phyloP scores from a whole-genome alignment of 2,329 filamentous ascomycete species.

The Pseudogymnoascus sp. region DNA sequence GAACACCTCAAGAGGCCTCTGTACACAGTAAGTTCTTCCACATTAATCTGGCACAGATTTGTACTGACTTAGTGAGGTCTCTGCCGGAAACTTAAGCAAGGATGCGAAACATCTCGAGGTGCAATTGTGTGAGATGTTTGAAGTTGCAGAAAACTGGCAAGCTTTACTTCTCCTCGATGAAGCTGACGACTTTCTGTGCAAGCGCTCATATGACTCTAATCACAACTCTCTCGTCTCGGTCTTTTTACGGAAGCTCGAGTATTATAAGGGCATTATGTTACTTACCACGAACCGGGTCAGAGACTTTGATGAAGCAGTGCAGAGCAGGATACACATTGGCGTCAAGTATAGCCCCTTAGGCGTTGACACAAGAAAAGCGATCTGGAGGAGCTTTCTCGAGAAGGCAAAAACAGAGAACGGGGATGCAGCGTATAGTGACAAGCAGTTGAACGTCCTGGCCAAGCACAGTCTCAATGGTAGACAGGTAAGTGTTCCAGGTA shows the following conservation, averaged over 20 bases:
- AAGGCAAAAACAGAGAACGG: not conserved
- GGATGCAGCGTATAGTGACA: not conserved
- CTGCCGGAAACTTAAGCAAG: not conserved
- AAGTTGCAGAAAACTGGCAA: slow-evolving; percentile 10
- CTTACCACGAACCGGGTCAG: slow-evolving; percentile 22
- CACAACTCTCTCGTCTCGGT: slow-evolving; percentile 41
- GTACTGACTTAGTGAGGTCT: not conserved
- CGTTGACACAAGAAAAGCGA: not conserved
- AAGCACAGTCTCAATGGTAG: not conserved
- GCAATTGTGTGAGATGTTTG: slow-evolving; percentile 28
- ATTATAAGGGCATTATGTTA: slow-evolving; percentile 25
- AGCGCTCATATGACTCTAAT: not conserved
- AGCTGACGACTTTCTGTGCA: slow-evolving; percentile 14
- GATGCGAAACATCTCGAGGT: slow-evolving; percentile 30
- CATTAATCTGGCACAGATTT: not conserved
- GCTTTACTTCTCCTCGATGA: slow-evolving; percentile 18
- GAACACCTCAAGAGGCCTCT: slow-evolving; percentile 3
- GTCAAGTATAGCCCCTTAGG: slow-evolving; percentile 11
- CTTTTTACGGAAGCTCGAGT: slow-evolving; percentile 28
- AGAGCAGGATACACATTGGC: slow-evolving; percentile 12
- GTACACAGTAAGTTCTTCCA: not conserved
- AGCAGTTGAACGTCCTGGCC: not conserved
- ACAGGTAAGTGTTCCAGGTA: not conserved
- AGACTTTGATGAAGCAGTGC: slow-evolving; percentile 16
- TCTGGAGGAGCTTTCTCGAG: slow-evolving; percentile 13